phyloP scores from a whole-genome alignment of 2,329 filamentous ascomycete species.

The Triangularia verruculosa region DNA sequence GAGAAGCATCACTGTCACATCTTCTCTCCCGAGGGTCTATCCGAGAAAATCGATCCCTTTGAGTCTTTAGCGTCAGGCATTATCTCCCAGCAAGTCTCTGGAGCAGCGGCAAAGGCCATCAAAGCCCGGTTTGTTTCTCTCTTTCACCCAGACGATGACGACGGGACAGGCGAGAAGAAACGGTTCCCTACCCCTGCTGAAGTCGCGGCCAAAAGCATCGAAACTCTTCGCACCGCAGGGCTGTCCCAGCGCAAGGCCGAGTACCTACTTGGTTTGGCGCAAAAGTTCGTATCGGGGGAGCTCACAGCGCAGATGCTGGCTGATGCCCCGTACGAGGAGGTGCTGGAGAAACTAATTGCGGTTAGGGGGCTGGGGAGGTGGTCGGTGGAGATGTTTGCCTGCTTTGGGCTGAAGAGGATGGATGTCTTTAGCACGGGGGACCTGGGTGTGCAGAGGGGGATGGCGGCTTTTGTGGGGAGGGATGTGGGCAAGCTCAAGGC shows the following conservation, averaged over 20 bases:
- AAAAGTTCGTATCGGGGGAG: slow-evolving; percentile 74
- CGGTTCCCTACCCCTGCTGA: slow-evolving; percentile 74
- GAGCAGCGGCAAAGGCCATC: slow-evolving; percentile 85
- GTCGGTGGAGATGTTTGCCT: slow-evolving; percentile 98
- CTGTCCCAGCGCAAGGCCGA: slow-evolving; percentile 94
- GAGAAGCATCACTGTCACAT: slow-evolving; percentile 72
- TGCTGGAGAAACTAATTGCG: slow-evolving; percentile 76
- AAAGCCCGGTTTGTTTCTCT: slow-evolving; percentile 78
- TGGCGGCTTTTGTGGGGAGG: slow-evolving; percentile 80
- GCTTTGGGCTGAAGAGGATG: slow-evolving; percentile 89
- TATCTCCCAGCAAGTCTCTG: slow-evolving; percentile 94
- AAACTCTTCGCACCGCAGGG: slow-evolving; percentile 75
- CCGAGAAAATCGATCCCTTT: slow-evolving; percentile 85
- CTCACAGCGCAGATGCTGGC: slow-evolving; percentile 73
- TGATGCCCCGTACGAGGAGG: slow-evolving; percentile 77
- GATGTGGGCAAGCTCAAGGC: slow-evolving; percentile 80
- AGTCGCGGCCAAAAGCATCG: slow-evolving; percentile 62
- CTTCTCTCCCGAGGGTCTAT: slow-evolving; percentile 79
- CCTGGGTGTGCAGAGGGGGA: slow-evolving; percentile 88
- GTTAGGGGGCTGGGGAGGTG: slow-evolving; percentile 85
- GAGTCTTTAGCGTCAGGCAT: slow-evolving; percentile 79
- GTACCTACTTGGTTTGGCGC: slow-evolving; percentile 82
- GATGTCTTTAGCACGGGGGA: slow-evolving; percentile 93
- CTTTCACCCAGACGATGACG: slow-evolving; percentile 49
- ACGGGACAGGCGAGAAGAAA: slow-evolving; percentile 17